Conservation (phyloP, 768 basidiomycete genomes). For the Mycena filopes region DNA sequence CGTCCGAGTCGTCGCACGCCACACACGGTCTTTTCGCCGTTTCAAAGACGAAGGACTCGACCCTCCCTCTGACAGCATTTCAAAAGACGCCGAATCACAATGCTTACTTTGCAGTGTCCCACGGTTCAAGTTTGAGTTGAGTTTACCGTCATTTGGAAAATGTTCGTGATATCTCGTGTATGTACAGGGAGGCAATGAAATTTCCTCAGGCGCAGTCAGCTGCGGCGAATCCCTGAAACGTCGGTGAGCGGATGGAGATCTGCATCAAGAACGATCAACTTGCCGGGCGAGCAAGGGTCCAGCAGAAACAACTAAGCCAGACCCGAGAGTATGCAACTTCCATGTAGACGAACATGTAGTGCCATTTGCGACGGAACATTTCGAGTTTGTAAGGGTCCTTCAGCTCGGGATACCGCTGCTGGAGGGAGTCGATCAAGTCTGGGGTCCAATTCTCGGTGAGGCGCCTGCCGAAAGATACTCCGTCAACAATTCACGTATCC, state of each 20-base stretch:
- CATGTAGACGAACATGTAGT: constrained; percentile 28
- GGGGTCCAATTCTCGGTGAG: constrained; percentile 37
- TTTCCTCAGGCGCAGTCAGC: background rate
- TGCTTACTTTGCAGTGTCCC: no score
- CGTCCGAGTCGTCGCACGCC: no score
- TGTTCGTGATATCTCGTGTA: no score
- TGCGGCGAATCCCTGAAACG: background rate
- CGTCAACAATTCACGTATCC: no score
- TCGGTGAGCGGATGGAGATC: no score
- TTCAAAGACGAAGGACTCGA: no score
- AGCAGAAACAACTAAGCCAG: constrained; percentile 18
- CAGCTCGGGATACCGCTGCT: constrained; percentile 36
- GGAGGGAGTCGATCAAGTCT: constrained; percentile 28
- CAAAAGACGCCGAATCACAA: no score
- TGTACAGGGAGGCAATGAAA: no score
- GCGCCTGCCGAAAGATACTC: constrained; percentile 32
- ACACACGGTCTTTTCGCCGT: no score
- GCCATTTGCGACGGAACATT: constrained; percentile 29
- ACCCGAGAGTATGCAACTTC: constrained; percentile 19
- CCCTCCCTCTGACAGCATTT: no score
- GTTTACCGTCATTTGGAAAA: no score
- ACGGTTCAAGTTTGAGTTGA: no score
- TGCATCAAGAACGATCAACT: background rate
- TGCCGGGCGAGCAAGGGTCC: constrained; percentile 21
- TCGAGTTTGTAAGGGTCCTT: constrained; percentile 33